These are phyloP conservation scores for Aspergillus sp. DNA, from an alignment of 2,329 filamentous ascomycete genomes.

Conservation along the genomic window DNA sequence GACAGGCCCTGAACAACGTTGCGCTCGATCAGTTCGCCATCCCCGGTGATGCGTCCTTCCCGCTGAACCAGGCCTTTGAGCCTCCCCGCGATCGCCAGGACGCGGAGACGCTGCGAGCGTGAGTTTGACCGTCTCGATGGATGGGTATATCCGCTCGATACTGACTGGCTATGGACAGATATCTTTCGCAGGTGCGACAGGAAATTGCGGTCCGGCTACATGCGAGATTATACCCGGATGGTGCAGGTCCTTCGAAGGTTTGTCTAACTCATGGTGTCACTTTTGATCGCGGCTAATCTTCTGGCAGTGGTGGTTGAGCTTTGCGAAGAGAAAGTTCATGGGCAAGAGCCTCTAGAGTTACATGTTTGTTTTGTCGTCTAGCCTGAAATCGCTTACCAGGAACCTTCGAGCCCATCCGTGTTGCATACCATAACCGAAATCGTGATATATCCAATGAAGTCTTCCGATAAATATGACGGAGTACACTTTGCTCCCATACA, in stretches of 20 bases:
- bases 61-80: constrained; percentile 95
- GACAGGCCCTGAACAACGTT: constrained; percentile 80
- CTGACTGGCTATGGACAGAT: constrained; percentile 28
- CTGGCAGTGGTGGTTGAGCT: constrained; percentile 95
- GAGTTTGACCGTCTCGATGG: constrained; percentile 39
- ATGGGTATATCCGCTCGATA: background rate
- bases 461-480: too few species aligned
- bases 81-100: constrained; percentile 82
- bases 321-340: constrained; percentile 99
- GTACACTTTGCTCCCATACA: too few species aligned
- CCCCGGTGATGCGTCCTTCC: constrained; percentile 89
- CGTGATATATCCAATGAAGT: too few species aligned
- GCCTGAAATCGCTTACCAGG: constrained; percentile 16
- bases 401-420: constrained; percentile 4
- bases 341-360: constrained; percentile 73
- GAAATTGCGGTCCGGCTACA: constrained; percentile 82
- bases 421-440: background rate
- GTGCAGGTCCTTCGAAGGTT: constrained; percentile 64
- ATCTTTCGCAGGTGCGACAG: constrained; percentile 84
- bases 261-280: constrained; percentile 7
- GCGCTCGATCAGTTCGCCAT: constrained; percentile 96
- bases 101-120: constrained; percentile 83
- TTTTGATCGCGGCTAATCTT: constrained; percentile 11
- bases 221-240: constrained; percentile 81
- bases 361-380: constrained; percentile 19